Evolutionary conservation across 2,329 filamentous ascomycete species (phyloP), one percentile per base, ranked within the genome.

Genomic region (Domatiomyces catenatus): DNA sequence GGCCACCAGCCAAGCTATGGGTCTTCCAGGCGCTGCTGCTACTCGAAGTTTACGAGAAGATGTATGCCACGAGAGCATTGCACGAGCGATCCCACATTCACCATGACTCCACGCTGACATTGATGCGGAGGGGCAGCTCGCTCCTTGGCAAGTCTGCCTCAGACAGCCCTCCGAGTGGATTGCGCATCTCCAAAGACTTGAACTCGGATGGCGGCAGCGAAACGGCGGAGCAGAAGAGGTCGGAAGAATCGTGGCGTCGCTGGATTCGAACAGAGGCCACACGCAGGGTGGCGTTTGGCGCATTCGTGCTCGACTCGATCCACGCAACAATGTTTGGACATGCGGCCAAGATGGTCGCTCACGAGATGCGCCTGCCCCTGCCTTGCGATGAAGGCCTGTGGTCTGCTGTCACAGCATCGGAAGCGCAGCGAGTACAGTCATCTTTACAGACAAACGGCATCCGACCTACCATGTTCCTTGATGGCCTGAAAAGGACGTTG

Each of bases 301-400:
- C 92, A 0, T 96, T 96, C 63, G 80, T 95, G 44, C 83, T 96
- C 57, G 92, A 98, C 65, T 94, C 89, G 3, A 93, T 89, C 1
- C 92, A 98, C 66, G 88, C 89, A 1, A 94, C 88, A 24, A 95
- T 98, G 84, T 96, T 96, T 66, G 92, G 90, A 0, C 92, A 96
- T 66, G 92, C 89, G 2, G 90, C 87, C 0, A 88, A 93, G 44
- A 95, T 96, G 90, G 88, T 94, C 6, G 88, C 89, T 2, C 89
- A 96, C 61, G 92, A 96, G 66, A 86, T 98, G 78, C 80, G 87
- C 47, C 74, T 96, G 7, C 86, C 88, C 0, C 69, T 98, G 44
- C 92, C 92, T 0, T 96, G 90, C 62, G 89, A 96, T 58, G 92
- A 96, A 64, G 80, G 83, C 3, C 70, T 96, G 8, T 98, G 92